phyloP scores from a whole-genome alignment of 176 grass and related monocot species.

The Carex pumila region DNA sequence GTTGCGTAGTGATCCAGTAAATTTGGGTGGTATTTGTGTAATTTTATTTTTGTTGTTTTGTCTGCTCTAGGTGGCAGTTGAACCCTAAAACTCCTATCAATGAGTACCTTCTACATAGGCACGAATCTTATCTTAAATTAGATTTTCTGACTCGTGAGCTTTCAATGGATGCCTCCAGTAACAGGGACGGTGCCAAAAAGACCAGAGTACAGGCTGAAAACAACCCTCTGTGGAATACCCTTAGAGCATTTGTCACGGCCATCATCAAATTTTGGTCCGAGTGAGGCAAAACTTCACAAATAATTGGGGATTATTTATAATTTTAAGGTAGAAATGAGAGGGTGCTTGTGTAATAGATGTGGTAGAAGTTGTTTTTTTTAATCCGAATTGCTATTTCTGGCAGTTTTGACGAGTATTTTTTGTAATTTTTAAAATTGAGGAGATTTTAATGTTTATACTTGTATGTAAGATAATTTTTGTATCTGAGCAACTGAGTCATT shows the following conservation, averaged over 20 bases:
- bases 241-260: slow-evolving; percentile 3
- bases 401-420: not conserved
- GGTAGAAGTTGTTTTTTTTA: not conserved
- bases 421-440: not conserved
- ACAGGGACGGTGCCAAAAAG: slow-evolving; percentile 20
- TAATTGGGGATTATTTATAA: not conserved
- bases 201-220: slow-evolving; percentile 4
- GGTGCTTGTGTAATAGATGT: not conserved
- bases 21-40: not conserved
- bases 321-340: not conserved
- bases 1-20: not conserved
- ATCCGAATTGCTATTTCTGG: not conserved
- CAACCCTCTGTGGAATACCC: slow-evolving; percentile 15
- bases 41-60: slow-evolving; percentile 24
- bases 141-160: slow-evolving; percentile 25
- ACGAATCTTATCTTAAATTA: slow-evolving; percentile 27
- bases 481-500: not conserved
- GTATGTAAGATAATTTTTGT: not conserved
- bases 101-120: slow-evolving; percentile 22
- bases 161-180: slow-evolving; percentile 27
- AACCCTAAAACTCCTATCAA: slow-evolving; percentile 18
- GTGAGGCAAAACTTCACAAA: not conserved
- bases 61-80: slow-evolving; percentile 11
- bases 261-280: slow-evolving; percentile 24
- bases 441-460: not conserved